Percentiles rank a stretch among this genome's conserved stretches.
These are phyloP conservation scores for Brassica cretica DNA, from an alignment of 345 rosid genomes.

Conservation along the genomic window DNA sequence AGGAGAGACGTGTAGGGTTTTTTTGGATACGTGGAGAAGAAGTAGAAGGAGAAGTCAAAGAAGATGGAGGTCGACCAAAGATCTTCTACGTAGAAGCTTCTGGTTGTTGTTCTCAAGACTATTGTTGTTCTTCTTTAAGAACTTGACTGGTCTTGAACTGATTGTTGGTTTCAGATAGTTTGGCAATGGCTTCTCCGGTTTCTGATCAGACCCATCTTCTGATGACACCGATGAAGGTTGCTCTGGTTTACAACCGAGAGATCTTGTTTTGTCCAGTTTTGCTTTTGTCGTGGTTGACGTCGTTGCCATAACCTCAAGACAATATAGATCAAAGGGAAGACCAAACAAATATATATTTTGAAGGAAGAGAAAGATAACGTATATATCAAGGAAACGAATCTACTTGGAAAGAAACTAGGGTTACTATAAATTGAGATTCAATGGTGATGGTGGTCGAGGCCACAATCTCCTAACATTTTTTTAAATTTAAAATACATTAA, in stretches of 20 bases:
- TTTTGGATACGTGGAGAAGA: conserved; percentile 39
- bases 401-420: conserved; percentile 27
- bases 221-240: conserved; percentile 27
- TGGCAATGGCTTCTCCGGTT: conserved; percentile 46
- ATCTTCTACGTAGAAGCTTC: conserved; percentile 64
- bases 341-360: neutral
- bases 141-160: conserved; percentile 48
- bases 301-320: conserved; percentile 42
- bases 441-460: too few species aligned
- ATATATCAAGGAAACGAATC: conserved; percentile 30
- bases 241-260: conserved; percentile 31
- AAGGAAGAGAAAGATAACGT: conserved; percentile 5
- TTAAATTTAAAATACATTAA: too few species aligned
- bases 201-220: conserved; percentile 33
- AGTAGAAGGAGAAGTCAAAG: conserved; percentile 49
- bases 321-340: conserved; percentile 9
- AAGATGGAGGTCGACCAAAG: conserved; percentile 63
- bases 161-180: conserved; percentile 66
- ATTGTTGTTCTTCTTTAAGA: conserved; percentile 36
- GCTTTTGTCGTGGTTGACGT: conserved; percentile 35
- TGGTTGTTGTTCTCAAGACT: conserved; percentile 34
- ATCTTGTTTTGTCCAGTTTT: conserved; percentile 34
- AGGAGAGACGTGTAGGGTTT: conserved; percentile 44
- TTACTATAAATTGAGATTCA: conserved; percentile 27
- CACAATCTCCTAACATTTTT: too few species aligned